A percentile compares a stretch with the other conserved stretches of the same genome.
Evolutionary conservation across 2,329 filamentous ascomycete species (phyloP).

Genomic region (Fusarium mexicanum): DNA sequence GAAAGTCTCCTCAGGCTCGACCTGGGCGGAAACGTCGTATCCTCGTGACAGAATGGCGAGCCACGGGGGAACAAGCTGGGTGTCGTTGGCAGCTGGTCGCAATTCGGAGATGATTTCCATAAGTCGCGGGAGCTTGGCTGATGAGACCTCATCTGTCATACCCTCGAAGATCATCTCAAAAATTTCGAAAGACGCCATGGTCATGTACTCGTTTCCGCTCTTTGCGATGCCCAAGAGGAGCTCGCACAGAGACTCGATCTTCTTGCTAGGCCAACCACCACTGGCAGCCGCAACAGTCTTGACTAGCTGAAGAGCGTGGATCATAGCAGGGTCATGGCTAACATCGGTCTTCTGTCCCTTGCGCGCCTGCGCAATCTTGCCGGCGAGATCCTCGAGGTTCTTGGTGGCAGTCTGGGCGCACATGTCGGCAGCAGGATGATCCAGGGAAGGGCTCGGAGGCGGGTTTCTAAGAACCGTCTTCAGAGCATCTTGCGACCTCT

Average conservation of each 20-base stretch:
- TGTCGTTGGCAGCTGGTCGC: conserved; percentile 91
- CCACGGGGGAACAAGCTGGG: conserved; percentile 94
- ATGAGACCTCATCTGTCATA: conserved; percentile 87
- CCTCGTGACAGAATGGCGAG: conserved; percentile 94
- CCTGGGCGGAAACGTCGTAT: conserved; percentile 91
- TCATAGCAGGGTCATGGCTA: conserved; percentile 81
- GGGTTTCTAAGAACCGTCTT: conserved; percentile 83
- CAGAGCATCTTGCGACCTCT: conserved; percentile 90
- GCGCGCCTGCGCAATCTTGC: conserved; percentile 67
- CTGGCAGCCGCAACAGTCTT: conserved; percentile 89
- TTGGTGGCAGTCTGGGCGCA: conserved; percentile 91
- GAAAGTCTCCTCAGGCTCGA: conserved; percentile 91
- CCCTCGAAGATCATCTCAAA: conserved; percentile 97
- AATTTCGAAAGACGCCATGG: conserved; percentile 95
- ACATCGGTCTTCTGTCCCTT: conserved; percentile 71
- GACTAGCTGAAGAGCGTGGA: conserved; percentile 91
- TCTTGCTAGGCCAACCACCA: conserved; percentile 95
- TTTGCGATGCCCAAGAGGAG: conserved; percentile 87
- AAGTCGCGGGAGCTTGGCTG: conserved; percentile 86
- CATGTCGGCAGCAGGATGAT: conserved; percentile 95
- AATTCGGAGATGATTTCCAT: conserved; percentile 93
- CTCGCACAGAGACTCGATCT: conserved; percentile 92
- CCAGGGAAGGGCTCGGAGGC: conserved; percentile 89
- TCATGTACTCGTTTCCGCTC: conserved; percentile 93
- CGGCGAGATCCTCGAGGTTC: conserved; percentile 78